Conservation (phyloP, 805 yeast genomes). For the Groenewaldozyma salmanticensis region DNA sequence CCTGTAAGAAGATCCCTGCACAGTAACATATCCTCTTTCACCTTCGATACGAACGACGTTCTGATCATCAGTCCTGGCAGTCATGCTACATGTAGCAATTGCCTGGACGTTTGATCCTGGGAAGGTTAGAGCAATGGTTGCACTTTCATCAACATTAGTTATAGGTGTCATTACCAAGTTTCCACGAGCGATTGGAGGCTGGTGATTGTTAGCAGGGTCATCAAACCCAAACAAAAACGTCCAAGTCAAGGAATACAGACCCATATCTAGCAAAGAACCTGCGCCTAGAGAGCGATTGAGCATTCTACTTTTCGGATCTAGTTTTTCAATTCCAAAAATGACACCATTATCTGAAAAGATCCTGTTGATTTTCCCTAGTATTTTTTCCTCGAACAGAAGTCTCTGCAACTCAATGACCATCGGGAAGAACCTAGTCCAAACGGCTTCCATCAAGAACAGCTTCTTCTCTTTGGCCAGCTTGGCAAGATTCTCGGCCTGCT, state of each 20-base stretch:
- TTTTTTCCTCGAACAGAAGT: slow-evolving; percentile 32
- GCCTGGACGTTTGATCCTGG: slow-evolving; percentile 11
- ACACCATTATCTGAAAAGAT: slow-evolving; percentile 30
- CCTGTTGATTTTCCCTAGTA: slow-evolving; percentile 39
- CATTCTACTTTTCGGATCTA: slow-evolving; percentile 30
- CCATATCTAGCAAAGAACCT: slow-evolving; percentile 48
- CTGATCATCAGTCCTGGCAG: slow-evolving; percentile 1
- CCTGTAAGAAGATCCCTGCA: slow-evolving; percentile 14
- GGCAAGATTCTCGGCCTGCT: slow-evolving; percentile 35
- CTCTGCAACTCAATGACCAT: slow-evolving; percentile 29
- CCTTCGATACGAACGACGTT: slow-evolving; percentile 9
- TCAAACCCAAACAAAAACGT: slow-evolving; percentile 12
- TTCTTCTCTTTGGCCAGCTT: slow-evolving; percentile 36
- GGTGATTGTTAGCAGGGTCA: slow-evolving; percentile 13
- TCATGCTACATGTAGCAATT: slow-evolving; percentile 10
- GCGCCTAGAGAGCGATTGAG: slow-evolving; percentile 42
- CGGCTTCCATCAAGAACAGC: slow-evolving; percentile 48
- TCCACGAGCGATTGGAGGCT: slow-evolving; percentile 10
- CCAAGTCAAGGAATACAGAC: slow-evolving; percentile 43
- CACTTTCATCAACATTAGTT: slow-evolving; percentile 14
- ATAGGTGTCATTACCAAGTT: slow-evolving; percentile 9
- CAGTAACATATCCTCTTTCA: slow-evolving; percentile 12
- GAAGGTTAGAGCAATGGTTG: slow-evolving; percentile 10
- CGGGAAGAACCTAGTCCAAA: slow-evolving; percentile 34
- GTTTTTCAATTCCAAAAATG: slow-evolving; percentile 27